Base-by-base conservation (phyloP, 495 filamentous ascomycete species). In the Trichoderma reesei region DNA sequence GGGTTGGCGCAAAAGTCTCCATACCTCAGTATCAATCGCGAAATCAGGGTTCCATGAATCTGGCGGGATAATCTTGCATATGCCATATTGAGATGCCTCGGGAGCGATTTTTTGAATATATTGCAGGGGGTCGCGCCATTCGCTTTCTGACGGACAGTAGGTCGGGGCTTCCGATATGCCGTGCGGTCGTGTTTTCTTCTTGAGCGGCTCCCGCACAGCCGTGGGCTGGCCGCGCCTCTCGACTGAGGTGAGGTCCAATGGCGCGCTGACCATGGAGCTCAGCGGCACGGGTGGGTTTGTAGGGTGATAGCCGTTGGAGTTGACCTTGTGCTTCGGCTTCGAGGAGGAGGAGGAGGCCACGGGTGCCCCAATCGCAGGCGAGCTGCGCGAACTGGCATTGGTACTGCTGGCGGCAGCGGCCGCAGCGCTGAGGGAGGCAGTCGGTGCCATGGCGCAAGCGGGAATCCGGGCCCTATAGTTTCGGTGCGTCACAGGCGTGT, bases 1-100 rank as follows among this genome's bases (percentile, higher is more conserved):
- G 8, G 48, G n/a, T 61, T 20, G 13, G 26, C 5, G 34, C 33
- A 20, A 61, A 48, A 51, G 36, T 8, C 26, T 26, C 76, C 86
- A 71, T 80, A 97, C 93, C 87, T 97, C 91, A 18, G 94, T 97
- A 75, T 99, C 92, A 70, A 99, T 91, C 13, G 92, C 92, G 71
- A 99, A 98, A 51, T 88, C 80, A 16, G 94, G 94, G 65, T 95
- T 92, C 94, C 94, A 99, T 39, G 81, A 85, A 63, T 93, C 89
- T 11, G 94, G 94, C 13, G 95, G 94, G 64, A 98, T 89, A 65
- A 99, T 89, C 75, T 97, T 93, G 80, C 90, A 91, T 46, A 98
- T 87, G 38, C 94, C 94, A 74, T 90, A 99, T 69, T 91, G 85
- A 62, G 74, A 78, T 18, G 89, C 94, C 70, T 96, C 92, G 6